Base-by-base conservation (phyloP, 805 yeast genomes). In the Sugiyamaella chiloensis region DNA sequence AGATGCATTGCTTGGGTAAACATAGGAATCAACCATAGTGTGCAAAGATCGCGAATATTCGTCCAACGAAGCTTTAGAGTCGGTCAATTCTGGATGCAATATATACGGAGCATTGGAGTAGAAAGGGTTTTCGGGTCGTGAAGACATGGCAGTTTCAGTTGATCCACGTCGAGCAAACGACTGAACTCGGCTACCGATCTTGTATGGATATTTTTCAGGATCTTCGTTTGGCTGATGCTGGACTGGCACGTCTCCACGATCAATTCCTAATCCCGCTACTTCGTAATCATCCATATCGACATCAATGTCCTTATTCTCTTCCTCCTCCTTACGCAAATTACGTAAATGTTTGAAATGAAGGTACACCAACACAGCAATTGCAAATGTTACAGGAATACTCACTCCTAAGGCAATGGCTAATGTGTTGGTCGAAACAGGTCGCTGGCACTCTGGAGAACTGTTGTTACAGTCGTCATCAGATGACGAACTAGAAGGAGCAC, bases 301-400 rank as follows among this genome's bases (percentile, higher is more conserved):
- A 54, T 71, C 74, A 47, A 70, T 58, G 27, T 59, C 61, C 27
- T 59, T 52, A 58, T 62, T 58, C 4, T 47, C 54, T 40, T 57
- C 62, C 50, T 70, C 73, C 50, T 70, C 75, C 40, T 57, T 57
- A 16, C 58, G 57, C 21, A 63, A 53, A 24, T 59, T 57, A 8
- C 61, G 56, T 24, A 58, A 52, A 53, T 66, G 70, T 19, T 66
- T 52, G 41, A 55, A 52, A 35, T 65, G 65, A 32, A 71, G 50
- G 54, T 60, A 56, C n/a, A 55, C 39, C 26, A 67, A 47, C 14
- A 66, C 53, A 11, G 58, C 14, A 11, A 67, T 32, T 21, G 71
- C 68, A 17, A 63, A 24, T 2, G 52, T 42, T n/a, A 65, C 49
- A 5, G 75, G 75, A 24, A 70, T 58, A n/a, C 71, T 68, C 11